Evolutionary conservation across 1,284 basidiomycete species (phyloP).

Genomic region (Spongiforma sp.): DNA sequence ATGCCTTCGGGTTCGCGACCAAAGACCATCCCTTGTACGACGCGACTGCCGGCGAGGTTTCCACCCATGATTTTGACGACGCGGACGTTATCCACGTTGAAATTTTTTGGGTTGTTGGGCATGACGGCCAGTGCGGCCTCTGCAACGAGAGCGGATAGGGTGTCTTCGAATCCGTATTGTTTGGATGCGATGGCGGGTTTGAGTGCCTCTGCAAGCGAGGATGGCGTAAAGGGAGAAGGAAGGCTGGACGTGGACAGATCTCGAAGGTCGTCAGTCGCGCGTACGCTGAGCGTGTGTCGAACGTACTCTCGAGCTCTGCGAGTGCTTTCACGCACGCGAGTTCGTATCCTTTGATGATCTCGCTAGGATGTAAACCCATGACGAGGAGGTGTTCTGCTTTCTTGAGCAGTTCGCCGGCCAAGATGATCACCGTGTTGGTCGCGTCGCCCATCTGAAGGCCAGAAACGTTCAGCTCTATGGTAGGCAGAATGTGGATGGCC

Average conservation of each 20-base stretch:
- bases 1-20: slow-evolving; percentile 93
- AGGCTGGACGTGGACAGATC: slow-evolving; percentile 70
- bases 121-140: slow-evolving; percentile 93
- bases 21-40: slow-evolving; percentile 98
- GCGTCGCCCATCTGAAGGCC: slow-evolving; percentile 88
- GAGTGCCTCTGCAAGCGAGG: slow-evolving; percentile 82
- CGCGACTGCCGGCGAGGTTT: slow-evolving; percentile 80
- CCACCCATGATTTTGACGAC: slow-evolving; percentile 99
- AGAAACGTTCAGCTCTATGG: background rate
- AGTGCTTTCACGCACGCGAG: slow-evolving; percentile 89
- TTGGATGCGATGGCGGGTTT: slow-evolving; percentile 96
- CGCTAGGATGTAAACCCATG: slow-evolving; percentile 97
- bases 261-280: slow-evolving; percentile 35
- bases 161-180: slow-evolving; percentile 94
- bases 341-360: slow-evolving; percentile 95
- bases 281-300: background rate
- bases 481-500: slow-evolving; percentile 17
- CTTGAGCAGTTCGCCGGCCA: slow-evolving; percentile 96
- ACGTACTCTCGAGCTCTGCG: slow-evolving; percentile 90
- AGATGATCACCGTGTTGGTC: slow-evolving; percentile 94
- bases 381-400: slow-evolving; percentile 92
- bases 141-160: slow-evolving; percentile 84
- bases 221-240: slow-evolving; percentile 78
- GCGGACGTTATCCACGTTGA: slow-evolving; percentile 98
- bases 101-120: slow-evolving; percentile 88